Conservation (phyloP, 2,329 filamentous ascomycete genomes). For the Arthrinium puccinioides region DNA sequence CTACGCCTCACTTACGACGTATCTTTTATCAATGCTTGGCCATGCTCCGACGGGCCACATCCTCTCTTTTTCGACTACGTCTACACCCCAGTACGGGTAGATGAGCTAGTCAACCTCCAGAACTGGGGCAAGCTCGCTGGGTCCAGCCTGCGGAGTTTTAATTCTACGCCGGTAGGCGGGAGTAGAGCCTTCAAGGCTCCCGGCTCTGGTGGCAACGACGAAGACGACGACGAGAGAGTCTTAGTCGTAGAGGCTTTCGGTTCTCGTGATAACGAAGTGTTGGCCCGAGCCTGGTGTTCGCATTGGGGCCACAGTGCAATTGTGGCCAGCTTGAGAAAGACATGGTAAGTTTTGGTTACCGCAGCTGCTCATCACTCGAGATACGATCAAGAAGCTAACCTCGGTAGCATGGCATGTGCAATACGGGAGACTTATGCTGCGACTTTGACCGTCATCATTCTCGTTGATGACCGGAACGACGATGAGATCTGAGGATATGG, state of each 20-base stretch:
- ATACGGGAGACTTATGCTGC: slow-evolving; percentile 71
- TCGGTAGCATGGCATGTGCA: slow-evolving; percentile 58
- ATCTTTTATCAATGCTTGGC: slow-evolving; percentile 58
- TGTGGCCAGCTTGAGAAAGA: slow-evolving; percentile 60
- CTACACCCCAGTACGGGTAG: slow-evolving; percentile 50
- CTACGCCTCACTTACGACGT: slow-evolving; percentile 57
- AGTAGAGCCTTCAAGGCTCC: slow-evolving; percentile 11
- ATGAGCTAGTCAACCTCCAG: slow-evolving; percentile 57
- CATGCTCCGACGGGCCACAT: slow-evolving; percentile 57
- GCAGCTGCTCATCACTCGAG: not conserved
- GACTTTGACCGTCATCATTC: slow-evolving; percentile 63
- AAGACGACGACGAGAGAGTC: slow-evolving; percentile 58
- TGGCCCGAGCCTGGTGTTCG: slow-evolving; percentile 70
- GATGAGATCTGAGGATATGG: slow-evolving; percentile 20
- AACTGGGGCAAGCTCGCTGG: slow-evolving; percentile 51
- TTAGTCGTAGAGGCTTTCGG: slow-evolving; percentile 68
- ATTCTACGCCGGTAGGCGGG: slow-evolving; percentile 14
- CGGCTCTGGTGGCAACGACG: slow-evolving; percentile 18
- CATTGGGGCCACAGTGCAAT: slow-evolving; percentile 68
- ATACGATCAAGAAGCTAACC: not conserved
- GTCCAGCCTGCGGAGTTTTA: slow-evolving; percentile 8
- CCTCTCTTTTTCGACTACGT: slow-evolving; percentile 67
- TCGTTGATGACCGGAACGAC: slow-evolving; percentile 47
- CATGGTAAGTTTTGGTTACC: slow-evolving; percentile 45
- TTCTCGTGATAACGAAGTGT: slow-evolving; percentile 67